phyloP scores from a whole-genome alignment of 2,329 filamentous ascomycete species.

The Madurella fahalii region DNA sequence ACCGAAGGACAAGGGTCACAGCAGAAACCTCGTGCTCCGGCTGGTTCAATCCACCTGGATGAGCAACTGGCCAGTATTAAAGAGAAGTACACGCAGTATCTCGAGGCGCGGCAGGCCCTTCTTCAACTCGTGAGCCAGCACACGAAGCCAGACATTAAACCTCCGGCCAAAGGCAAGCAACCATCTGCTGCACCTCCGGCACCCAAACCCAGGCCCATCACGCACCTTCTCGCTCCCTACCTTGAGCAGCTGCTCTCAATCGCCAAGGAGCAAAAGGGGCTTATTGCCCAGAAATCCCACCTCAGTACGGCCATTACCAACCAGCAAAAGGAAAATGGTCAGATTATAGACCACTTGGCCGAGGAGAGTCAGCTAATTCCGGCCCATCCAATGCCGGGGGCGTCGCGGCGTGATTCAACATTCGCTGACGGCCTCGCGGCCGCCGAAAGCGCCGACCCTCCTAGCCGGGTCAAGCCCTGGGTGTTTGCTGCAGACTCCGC shows the following conservation, averaged over 20 bases:
- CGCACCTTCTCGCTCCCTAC: slow-evolving; percentile 53
- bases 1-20: slow-evolving; percentile 28
- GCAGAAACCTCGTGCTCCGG: slow-evolving; percentile 21
- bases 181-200: slow-evolving; percentile 2
- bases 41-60: slow-evolving; percentile 32
- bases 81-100: slow-evolving; percentile 52
- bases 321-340: slow-evolving; percentile 48
- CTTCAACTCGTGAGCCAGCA: slow-evolving; percentile 36
- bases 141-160: slow-evolving; percentile 17
- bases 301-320: slow-evolving; percentile 47
- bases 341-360: slow-evolving; percentile 50
- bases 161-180: slow-evolving; percentile 9
- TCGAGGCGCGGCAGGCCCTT: slow-evolving; percentile 46
- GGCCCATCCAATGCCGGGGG: slow-evolving; percentile 42
- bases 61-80: slow-evolving; percentile 46
- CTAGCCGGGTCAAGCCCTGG: slow-evolving; percentile 52
- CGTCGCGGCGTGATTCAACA: slow-evolving; percentile 29
- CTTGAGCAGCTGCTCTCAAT: slow-evolving; percentile 50
- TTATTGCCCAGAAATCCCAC: slow-evolving; percentile 57
- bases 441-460: slow-evolving; percentile 38
- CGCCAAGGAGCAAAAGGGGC: slow-evolving; percentile 52
- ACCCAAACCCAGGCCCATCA: slow-evolving; percentile 24
- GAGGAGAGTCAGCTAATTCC: slow-evolving; percentile 61
- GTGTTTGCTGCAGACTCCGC: slow-evolving; percentile 56
- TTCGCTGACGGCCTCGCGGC: slow-evolving; percentile 42